A percentile compares a stretch with the other conserved stretches of the same genome.
phyloP scores from a whole-genome alignment of 1,284 basidiomycete genomes.

The Thecaphora frezii region DNA sequence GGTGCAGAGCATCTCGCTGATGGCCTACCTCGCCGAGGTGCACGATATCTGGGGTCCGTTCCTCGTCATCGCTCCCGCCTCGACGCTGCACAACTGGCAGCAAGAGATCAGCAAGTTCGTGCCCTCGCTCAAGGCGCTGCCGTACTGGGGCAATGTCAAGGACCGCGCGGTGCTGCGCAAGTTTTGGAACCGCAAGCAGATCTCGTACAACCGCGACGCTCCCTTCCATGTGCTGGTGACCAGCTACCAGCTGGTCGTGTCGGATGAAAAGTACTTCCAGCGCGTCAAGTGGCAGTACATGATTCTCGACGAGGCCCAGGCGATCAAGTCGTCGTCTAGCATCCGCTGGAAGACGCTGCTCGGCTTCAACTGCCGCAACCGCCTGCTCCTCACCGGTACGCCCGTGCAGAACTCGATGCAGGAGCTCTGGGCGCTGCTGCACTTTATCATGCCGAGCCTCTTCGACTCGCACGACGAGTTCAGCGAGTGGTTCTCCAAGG shows the following conservation, averaged over 20 bases:
- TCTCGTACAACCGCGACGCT: constrained; percentile 90
- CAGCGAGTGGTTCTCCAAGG: constrained; percentile 99
- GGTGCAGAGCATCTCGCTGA: constrained; percentile 94
- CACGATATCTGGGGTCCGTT: constrained; percentile 99
- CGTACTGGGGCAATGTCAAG: constrained; percentile 98
- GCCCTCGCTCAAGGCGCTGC: constrained; percentile 86
- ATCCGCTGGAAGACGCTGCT: constrained; percentile 96
- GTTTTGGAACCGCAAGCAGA: constrained; percentile 98
- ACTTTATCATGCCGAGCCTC: constrained; percentile 99
- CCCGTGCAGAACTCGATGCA: constrained; percentile 99
- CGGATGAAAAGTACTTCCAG: constrained; percentile 98
- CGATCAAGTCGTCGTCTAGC: constrained; percentile 98
- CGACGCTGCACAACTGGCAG: constrained; percentile 99
- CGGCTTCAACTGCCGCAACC: constrained; percentile 93
- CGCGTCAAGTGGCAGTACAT: constrained; percentile 99
- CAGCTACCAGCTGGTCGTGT: constrained; percentile 93
- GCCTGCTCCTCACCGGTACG: constrained; percentile 91
- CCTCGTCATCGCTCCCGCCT: constrained; percentile 96
- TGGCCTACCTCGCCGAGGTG: constrained; percentile 93
- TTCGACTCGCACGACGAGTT: constrained; percentile 99
- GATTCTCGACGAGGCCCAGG: constrained; percentile 98
- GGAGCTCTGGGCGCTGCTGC: constrained; percentile 98
- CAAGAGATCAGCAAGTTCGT: constrained; percentile 96
- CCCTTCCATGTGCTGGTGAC: constrained; percentile 97
- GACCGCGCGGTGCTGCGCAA: constrained; percentile 91